Conservation (phyloP, 2,329 filamentous ascomycete species). For the Penicillium nordicum region DNA sequence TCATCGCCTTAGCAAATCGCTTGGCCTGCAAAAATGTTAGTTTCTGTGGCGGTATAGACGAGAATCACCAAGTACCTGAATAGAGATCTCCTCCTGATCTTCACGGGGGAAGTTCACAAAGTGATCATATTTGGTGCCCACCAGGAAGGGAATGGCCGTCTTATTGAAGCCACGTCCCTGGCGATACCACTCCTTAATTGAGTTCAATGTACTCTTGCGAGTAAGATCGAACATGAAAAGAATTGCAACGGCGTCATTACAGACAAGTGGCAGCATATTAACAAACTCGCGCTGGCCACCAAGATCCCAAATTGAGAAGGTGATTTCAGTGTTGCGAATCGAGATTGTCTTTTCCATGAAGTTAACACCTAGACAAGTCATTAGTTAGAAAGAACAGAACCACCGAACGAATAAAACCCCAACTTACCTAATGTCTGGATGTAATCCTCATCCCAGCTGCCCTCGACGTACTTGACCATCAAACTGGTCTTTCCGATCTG, state of each 20-base stretch:
- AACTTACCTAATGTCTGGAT: conserved; percentile 83
- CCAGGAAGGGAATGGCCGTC: conserved; percentile 96
- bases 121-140: conserved; percentile 98
- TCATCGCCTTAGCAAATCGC: conserved; percentile 97
- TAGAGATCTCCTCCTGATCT: conserved; percentile 97
- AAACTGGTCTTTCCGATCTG: conserved; percentile 98
- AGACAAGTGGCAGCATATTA: conserved; percentile 99
- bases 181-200: conserved; percentile 99
- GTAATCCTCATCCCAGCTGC: conserved; percentile 99
- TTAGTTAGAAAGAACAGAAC: conserved; percentile 1
- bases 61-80: conserved; percentile 61
- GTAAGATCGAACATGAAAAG: conserved; percentile 99
- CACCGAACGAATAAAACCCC: neutral
- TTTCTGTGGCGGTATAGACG: neutral
- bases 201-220: conserved; percentile 95
- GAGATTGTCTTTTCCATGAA: conserved; percentile 99
- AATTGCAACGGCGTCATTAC: conserved; percentile 97
- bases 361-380: conserved; percentile 69
- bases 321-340: conserved; percentile 98
- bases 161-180: conserved; percentile 99
- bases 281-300: conserved; percentile 98
- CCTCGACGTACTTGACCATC: conserved; percentile 99
- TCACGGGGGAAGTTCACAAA: conserved; percentile 98
- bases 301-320: conserved; percentile 98
- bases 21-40: conserved; percentile 62